These are phyloP conservation scores for Carex sylvatica DNA, from an alignment of 202 grass and related monocot genomes.

Conservation along the genomic window DNA sequence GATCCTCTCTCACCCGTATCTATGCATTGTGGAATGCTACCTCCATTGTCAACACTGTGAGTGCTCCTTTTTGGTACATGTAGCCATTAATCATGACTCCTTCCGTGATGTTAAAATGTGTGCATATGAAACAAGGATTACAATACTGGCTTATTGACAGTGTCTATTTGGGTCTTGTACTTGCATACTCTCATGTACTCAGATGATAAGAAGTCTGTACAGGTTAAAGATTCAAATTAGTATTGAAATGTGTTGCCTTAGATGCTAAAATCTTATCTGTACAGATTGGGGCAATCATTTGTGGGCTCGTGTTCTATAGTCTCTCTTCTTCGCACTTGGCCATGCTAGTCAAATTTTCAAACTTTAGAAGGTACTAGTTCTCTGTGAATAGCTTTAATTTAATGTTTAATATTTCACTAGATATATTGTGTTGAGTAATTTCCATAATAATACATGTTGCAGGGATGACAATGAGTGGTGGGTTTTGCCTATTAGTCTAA, in stretches of 20 bases:
- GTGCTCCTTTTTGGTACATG: slow-evolving; percentile 23
- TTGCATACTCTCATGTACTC: background rate
- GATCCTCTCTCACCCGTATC: slow-evolving; percentile 87
- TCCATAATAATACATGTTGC: slow-evolving; percentile 6
- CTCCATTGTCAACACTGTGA: slow-evolving; percentile 91
- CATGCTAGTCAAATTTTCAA: slow-evolving; percentile 34
- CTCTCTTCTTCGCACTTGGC: slow-evolving; percentile 41
- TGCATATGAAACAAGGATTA: background rate
- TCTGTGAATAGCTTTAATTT: background rate
- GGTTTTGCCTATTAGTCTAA: slow-evolving; percentile 58
- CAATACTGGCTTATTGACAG: background rate
- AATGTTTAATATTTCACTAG: background rate
- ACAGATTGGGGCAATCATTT: slow-evolving; percentile 79
- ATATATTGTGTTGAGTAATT: slow-evolving; percentile 5
- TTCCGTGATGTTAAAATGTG: background rate
- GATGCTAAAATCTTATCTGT: slow-evolving; percentile 27
- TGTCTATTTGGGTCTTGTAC: background rate
- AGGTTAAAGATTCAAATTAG: background rate
- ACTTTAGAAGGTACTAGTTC: slow-evolving; percentile 49
- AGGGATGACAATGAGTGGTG: slow-evolving; percentile 83
- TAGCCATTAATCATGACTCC: background rate
- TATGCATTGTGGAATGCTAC: slow-evolving; percentile 93
- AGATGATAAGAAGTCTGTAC: background rate
- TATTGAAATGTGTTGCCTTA: background rate
- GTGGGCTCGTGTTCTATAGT: slow-evolving; percentile 57